Evolutionary conservation across 2,329 filamentous ascomycete genomes (phyloP).

Genomic region (Trichoderma atroviride): DNA sequence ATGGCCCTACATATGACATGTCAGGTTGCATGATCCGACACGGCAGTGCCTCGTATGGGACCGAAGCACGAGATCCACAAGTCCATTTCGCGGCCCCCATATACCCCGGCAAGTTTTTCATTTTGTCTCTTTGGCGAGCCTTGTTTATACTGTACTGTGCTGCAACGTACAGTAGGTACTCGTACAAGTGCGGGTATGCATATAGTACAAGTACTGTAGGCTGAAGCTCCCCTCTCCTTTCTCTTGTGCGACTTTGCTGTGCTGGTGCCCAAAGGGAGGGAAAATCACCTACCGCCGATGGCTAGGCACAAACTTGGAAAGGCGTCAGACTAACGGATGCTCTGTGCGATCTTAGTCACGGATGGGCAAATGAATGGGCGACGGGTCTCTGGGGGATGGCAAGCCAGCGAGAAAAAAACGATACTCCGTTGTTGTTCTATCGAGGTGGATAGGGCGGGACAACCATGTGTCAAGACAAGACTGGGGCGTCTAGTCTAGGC

Average conservation of each 20-base stretch:
- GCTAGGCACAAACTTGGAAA: background rate
- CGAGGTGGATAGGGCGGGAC: constrained; percentile 2
- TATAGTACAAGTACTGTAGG: too few relatives aligned
- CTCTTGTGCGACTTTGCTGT: background rate
- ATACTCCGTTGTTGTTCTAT: background rate
- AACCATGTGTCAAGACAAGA: constrained; percentile 19
- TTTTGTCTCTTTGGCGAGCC: background rate
- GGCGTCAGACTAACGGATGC: background rate
- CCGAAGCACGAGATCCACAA: constrained; percentile 9
- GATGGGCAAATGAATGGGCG: constrained; percentile 7
- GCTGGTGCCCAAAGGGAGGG: background rate
- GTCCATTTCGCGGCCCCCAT: background rate
- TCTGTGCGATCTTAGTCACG: constrained; percentile 10
- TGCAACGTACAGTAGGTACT: background rate
- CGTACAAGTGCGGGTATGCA: background rate
- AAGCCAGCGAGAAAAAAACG: background rate
- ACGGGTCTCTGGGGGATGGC: background rate
- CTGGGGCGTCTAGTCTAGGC: constrained; percentile 9
- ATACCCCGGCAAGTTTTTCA: background rate
- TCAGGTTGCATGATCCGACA: constrained; percentile 25
- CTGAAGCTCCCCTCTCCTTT: background rate
- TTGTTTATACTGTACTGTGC: background rate
- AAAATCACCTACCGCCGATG: background rate
- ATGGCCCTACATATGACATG: constrained; percentile 23
- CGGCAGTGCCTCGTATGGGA: constrained; percentile 18